These are phyloP conservation scores for Barbatosphaeria neglecta DNA, from an alignment of 495 filamentous ascomycete species.

Conservation along the genomic window DNA sequence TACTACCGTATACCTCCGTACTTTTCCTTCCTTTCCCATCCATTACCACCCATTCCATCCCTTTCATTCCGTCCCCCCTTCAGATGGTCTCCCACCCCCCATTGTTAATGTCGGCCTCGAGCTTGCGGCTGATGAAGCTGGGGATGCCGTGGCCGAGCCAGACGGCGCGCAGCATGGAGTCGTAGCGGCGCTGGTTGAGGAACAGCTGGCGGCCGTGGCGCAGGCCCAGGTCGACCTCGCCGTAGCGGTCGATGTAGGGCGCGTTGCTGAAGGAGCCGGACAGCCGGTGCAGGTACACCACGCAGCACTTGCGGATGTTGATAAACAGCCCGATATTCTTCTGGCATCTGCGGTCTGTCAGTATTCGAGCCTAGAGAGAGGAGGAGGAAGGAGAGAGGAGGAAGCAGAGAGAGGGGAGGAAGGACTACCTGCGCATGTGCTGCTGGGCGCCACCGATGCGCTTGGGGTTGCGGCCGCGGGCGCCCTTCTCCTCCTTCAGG, in stretches of 20 bases:
- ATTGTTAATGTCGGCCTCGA: conserved; percentile 91
- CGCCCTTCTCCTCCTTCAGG: conserved; percentile 44
- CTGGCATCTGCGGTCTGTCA: conserved; percentile 58
- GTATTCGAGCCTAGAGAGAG: no score
- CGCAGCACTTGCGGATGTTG: conserved; percentile 88
- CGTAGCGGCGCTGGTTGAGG: conserved; percentile 86
- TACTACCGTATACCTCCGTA: no score
- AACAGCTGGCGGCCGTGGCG: conserved; percentile 75
- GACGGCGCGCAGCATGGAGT: conserved; percentile 68
- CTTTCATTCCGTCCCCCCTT: conserved; percentile 2
- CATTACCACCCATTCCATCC: neutral
- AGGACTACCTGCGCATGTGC: conserved; percentile 71
- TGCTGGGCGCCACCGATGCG: conserved; percentile 77
- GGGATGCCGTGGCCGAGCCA: conserved; percentile 84
- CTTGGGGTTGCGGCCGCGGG: conserved; percentile 15
- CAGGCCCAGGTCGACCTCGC: conserved; percentile 80
- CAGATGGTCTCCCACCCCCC: conserved; percentile 93
- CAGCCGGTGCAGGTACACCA: conserved; percentile 71
- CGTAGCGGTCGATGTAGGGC: conserved; percentile 88
- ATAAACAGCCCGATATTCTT: conserved; percentile 83
- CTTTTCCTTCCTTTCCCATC: no score
- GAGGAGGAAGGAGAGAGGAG: conserved; percentile 10
- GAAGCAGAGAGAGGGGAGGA: neutral
- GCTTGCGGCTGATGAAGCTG: conserved; percentile 74
- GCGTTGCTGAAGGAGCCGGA: conserved; percentile 77